Base-by-base conservation (phyloP, 768 basidiomycete genomes). In the Cantharellus cinnabarinus region DNA sequence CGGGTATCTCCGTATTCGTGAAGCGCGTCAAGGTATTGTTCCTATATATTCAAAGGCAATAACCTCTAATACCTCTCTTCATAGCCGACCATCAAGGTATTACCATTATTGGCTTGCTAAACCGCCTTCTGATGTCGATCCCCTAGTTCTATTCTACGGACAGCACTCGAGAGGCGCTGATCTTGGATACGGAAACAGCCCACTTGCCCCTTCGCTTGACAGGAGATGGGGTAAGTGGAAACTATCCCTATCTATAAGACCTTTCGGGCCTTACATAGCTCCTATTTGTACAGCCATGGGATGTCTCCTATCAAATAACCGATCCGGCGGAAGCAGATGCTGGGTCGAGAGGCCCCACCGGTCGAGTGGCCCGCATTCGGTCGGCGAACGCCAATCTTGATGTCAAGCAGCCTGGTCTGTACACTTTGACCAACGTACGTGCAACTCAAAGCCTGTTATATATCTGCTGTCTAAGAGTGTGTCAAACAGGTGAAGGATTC, bases 1-100 rank as follows among this genome's bases (percentile, higher is more conserved):
- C 83, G n/a, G 85, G 85, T 2, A 70, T 94, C 41, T 76, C 79
- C 4, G 88, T 94, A 56, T 88, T 87, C 64, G 90, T 99, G 29
- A 79, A 83, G 63, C 73, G 86, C 62, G 76, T 83, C 14, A 81
- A 84, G 75, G 89, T 88, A 66, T 63, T 69, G 39, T 40, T 41
- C 59, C 15, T 55, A 50, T 10, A 54, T 10, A 10, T 7, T 54
- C 10, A 7, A 10, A 7, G 52, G 14, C 7, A 10, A 14, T 37
- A 54, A 37, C 10, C 5, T 7, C 52, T 54, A 7, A 54, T 37
- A 37, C 35, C 29, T 10, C 52, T 54, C 52, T 54, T 1, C 0
- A 7, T 54, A 54, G 52, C 52, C 52, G 14, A 54, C 52, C 38
- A 37, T 54, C 52, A 54, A 54, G 35, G 52, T 54, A 57, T 41